Percentiles rank a stretch among this genome's conserved stretches.
Conservation (phyloP, 2,329 filamentous ascomycete genomes). For the Aureobasidium subglaciale region DNA sequence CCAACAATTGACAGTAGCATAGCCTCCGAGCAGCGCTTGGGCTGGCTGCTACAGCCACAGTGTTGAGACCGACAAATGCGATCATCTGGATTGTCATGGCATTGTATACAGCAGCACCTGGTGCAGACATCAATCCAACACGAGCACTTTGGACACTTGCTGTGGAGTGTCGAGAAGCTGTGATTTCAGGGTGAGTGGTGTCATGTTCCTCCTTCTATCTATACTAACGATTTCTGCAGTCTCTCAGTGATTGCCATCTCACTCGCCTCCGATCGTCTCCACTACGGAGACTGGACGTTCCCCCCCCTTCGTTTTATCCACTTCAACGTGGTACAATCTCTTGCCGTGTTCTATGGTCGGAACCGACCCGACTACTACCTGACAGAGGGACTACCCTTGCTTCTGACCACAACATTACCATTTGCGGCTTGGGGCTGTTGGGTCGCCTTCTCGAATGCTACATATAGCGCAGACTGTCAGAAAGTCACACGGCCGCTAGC, state of each 20-base stretch:
- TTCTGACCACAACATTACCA: slow-evolving; percentile 76
- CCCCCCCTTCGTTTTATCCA: slow-evolving; percentile 81
- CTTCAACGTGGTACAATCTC: slow-evolving; percentile 81
- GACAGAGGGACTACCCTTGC: slow-evolving; percentile 78
- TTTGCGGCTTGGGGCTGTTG: slow-evolving; percentile 64
- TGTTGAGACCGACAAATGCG: slow-evolving; percentile 82
- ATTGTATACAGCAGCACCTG: background rate
- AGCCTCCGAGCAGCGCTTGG: slow-evolving; percentile 4
- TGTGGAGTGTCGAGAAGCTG: slow-evolving; percentile 4
- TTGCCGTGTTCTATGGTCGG: slow-evolving; percentile 86
- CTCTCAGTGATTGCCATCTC: slow-evolving; percentile 55
- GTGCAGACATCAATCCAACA: background rate
- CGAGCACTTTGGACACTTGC: background rate
- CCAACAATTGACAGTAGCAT: background rate
- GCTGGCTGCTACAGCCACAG: slow-evolving; percentile 66
- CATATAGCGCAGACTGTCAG: background rate
- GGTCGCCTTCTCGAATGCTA: slow-evolving; percentile 30
- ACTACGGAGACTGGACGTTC: slow-evolving; percentile 81
- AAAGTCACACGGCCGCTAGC: slow-evolving; percentile 28
- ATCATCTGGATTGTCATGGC: slow-evolving; percentile 60
- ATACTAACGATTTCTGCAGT: background rate
- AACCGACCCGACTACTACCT: slow-evolving; percentile 93
- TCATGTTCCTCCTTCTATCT: background rate
- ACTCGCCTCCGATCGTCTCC: slow-evolving; percentile 62
- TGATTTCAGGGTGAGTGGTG: slow-evolving; percentile 1